phyloP scores from a whole-genome alignment of 495 filamentous ascomycete species.

The Neurospora sp. region DNA sequence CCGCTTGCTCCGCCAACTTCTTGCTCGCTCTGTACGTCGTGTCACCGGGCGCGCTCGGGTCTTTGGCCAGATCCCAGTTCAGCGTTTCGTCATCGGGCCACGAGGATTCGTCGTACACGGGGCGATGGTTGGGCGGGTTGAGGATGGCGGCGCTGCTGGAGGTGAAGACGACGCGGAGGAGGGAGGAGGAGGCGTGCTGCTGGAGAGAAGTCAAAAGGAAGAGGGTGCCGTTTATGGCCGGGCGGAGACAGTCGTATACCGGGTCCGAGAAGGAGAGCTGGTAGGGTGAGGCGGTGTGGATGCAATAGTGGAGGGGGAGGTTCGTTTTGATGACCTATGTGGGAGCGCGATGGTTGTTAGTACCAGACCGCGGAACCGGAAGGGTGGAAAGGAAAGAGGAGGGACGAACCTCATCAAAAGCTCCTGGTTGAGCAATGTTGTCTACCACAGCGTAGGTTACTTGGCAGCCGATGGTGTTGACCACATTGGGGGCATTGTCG shows the following conservation, averaged over 20 bases:
- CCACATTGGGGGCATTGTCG: neutral
- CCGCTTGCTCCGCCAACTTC: constrained; percentile 34
- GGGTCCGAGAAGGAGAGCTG: constrained; percentile 27
- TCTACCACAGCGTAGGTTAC: constrained; percentile 26
- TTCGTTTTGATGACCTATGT: constrained; percentile 16
- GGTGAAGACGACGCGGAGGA: constrained; percentile 35
- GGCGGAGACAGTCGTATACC: constrained; percentile 28
- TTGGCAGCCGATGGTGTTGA: neutral
- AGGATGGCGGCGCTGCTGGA: constrained; percentile 35
- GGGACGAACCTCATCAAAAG: constrained; percentile 24
- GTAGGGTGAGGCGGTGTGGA: constrained; percentile 38
- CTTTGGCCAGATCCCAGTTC: constrained; percentile 24
- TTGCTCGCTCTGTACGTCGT: constrained; percentile 32
- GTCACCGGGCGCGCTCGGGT: constrained; percentile 2
- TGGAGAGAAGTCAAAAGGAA: constrained; percentile 30
- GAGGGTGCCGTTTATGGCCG: constrained; percentile 34
- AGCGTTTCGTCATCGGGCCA: constrained; percentile 21
- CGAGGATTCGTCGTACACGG: constrained; percentile 28
- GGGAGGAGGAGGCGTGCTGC: constrained; percentile 15
- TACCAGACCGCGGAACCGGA: neutral
- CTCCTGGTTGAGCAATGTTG: constrained; percentile 22
- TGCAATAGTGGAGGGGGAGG: constrained; percentile 27
- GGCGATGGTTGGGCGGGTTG: constrained; percentile 22
- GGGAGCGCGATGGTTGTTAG: neutral
- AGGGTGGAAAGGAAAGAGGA: neutral